phyloP scores from a whole-genome alignment of 1,139 yeast species.

The Yarrowia galli region DNA sequence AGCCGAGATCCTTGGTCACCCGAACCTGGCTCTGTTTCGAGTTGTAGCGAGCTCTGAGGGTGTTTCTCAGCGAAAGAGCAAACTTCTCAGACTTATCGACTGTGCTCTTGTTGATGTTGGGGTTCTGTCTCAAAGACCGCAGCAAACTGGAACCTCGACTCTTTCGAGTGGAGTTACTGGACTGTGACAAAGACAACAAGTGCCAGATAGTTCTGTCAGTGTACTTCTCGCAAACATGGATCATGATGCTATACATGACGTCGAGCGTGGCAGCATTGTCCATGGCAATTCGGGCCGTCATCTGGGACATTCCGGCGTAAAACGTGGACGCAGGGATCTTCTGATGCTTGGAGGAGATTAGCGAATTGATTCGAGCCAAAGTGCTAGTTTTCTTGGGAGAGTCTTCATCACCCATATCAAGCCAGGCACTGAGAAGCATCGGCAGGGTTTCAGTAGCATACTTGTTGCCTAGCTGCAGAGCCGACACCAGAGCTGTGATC shows the following conservation, averaged over 20 bases:
- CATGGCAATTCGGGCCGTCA: slow-evolving; percentile 80
- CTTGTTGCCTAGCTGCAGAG: slow-evolving; percentile 72
- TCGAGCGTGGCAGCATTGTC: slow-evolving; percentile 63
- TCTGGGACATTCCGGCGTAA: slow-evolving; percentile 86
- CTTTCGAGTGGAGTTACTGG: slow-evolving; percentile 19
- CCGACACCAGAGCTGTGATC: slow-evolving; percentile 67
- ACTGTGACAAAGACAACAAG: slow-evolving; percentile 53
- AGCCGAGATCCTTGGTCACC: slow-evolving; percentile 50
- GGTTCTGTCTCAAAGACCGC: slow-evolving; percentile 5
- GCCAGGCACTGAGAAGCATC: slow-evolving; percentile 87
- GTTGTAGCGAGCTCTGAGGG: slow-evolving; percentile 10
- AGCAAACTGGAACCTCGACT: slow-evolving; percentile 15
- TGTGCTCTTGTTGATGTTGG: slow-evolving; percentile 4
- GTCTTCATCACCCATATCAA: slow-evolving; percentile 52
- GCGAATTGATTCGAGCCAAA: slow-evolving; percentile 48
- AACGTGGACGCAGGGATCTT: slow-evolving; percentile 69
- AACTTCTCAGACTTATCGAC: slow-evolving; percentile 26
- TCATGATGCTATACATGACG: slow-evolving; percentile 63
- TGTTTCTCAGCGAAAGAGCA: slow-evolving; percentile 19
- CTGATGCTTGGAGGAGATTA: slow-evolving; percentile 54
- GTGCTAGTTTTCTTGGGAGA: slow-evolving; percentile 38
- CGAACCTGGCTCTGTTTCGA: slow-evolving; percentile 24
- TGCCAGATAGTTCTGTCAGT: slow-evolving; percentile 90
- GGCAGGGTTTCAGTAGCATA: slow-evolving; percentile 88
- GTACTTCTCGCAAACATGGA: slow-evolving; percentile 65